Conservation (phyloP, 2,329 filamentous ascomycete species). For the Epichloe scottii region DNA sequence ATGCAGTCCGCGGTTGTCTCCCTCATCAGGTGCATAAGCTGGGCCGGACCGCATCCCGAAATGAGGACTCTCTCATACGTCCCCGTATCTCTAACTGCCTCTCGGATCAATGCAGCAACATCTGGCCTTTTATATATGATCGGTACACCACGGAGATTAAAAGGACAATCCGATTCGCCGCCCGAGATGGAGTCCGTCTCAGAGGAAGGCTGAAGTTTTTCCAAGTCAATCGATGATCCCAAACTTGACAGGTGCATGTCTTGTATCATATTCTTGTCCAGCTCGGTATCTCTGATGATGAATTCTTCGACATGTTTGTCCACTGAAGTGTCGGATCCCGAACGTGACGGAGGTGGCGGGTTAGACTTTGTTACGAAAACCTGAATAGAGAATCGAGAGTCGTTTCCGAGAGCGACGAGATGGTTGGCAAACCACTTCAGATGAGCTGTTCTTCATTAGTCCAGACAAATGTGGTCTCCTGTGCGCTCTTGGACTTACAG, state of each 20-base stretch:
- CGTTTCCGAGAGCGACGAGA: constrained; percentile 18
- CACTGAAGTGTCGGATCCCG: background rate
- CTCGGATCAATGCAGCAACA: constrained; percentile 21
- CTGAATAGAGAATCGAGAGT: constrained; percentile 18
- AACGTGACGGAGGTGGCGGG: background rate
- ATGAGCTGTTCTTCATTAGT: constrained; percentile 14
- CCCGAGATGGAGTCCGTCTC: constrained; percentile 10
- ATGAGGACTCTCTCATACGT: constrained; percentile 25
- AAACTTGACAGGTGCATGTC: background rate
- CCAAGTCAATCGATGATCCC: constrained; percentile 5
- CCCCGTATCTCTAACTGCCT: constrained; percentile 16
- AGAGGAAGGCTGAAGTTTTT: constrained; percentile 7
- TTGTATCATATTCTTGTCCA: background rate
- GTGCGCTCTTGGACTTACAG: constrained; percentile 14
- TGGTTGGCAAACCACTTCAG: constrained; percentile 26
- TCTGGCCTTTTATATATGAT: constrained; percentile 25
- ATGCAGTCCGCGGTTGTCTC: constrained; percentile 28
- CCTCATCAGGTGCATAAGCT: constrained; percentile 29
- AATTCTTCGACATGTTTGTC: background rate
- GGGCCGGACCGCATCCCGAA: constrained; percentile 33
- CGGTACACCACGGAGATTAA: constrained; percentile 9
- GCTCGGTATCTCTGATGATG: background rate
- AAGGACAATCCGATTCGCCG: background rate
- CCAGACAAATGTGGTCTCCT: background rate
- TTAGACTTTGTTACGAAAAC: constrained; percentile 23